Evolutionary conservation across 2,329 filamentous ascomycete species (phyloP).

Genomic region (Ascochyta rabiei): DNA sequence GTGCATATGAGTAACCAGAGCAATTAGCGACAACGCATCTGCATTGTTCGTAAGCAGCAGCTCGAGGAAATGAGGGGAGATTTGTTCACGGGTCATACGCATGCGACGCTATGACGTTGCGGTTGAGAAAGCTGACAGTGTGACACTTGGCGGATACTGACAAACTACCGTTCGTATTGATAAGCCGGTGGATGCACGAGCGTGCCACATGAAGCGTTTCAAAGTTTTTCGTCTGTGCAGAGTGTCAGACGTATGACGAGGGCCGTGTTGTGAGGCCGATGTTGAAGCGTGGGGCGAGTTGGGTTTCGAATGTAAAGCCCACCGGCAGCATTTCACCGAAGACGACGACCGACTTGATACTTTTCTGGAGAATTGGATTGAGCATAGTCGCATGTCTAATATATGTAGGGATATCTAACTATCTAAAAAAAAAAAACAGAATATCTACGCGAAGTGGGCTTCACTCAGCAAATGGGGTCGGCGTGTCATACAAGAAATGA

Average conservation of each 20-base stretch:
- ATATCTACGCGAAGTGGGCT: constrained; percentile 9
- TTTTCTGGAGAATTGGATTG: background rate
- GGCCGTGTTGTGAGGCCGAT: background rate
- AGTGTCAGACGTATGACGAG: constrained; percentile 1
- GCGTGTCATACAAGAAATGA: background rate
- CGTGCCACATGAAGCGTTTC: constrained; percentile 9
- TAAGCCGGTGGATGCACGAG: background rate
- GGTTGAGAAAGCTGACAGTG: background rate
- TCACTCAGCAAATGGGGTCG: background rate
- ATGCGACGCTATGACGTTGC: background rate
- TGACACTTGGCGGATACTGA: background rate
- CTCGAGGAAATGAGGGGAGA: too few species aligned
- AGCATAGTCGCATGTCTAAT: background rate
- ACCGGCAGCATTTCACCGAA: background rate
- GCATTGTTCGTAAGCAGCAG: too few species aligned
- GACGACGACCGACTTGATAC: background rate
- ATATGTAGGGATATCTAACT: constrained; percentile 8
- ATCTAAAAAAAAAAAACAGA: background rate
- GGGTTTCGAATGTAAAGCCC: background rate
- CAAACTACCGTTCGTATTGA: background rate
- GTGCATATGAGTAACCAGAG: too few species aligned
- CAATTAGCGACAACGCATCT: too few species aligned
- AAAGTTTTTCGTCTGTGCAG: background rate
- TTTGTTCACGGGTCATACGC: background rate
- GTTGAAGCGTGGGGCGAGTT: background rate